A percentile compares a stretch with the other conserved stretches of the same genome.
Conservation (phyloP, 2,329 filamentous ascomycete species). For the Orbilia oligospora region DNA sequence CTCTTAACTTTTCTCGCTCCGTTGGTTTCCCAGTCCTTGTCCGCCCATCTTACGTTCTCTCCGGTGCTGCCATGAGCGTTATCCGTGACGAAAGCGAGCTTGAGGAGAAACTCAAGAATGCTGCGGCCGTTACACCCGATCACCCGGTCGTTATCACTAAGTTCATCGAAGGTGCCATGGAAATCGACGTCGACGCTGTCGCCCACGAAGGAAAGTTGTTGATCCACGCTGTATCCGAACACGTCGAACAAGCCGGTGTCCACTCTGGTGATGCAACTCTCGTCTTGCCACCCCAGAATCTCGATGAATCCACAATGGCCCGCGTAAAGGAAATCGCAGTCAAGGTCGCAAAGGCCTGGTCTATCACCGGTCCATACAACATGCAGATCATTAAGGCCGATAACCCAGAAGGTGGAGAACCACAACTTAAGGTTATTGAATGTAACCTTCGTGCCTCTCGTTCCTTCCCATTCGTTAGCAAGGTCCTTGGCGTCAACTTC, state of each 20-base stretch:
- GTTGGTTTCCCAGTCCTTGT: constrained; percentile 96
- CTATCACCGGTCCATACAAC: constrained; percentile 98
- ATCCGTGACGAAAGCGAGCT: constrained; percentile 90
- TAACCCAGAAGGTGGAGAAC: constrained; percentile 79
- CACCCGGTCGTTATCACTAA: constrained; percentile 98
- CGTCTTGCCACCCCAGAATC: constrained; percentile 85
- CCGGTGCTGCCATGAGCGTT: constrained; percentile 98
- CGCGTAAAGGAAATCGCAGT: constrained; percentile 95
- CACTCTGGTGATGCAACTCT: constrained; percentile 98
- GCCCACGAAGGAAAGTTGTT: constrained; percentile 87
- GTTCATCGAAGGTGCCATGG: constrained; percentile 95
- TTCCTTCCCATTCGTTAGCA: constrained; percentile 98
- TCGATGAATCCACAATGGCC: constrained; percentile 82
- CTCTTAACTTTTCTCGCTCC: constrained; percentile 85
- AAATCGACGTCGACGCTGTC: constrained; percentile 97
- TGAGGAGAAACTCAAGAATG: constrained; percentile 93
- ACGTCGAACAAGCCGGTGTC: constrained; percentile 96
- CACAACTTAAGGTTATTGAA: constrained; percentile 93
- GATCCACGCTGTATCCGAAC: constrained; percentile 92
- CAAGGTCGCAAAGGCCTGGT: constrained; percentile 97
- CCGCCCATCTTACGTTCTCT: constrained; percentile 94
- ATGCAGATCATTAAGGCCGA: constrained; percentile 99
- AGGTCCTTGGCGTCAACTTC: constrained; percentile 96
- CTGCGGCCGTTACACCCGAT: constrained; percentile 90
- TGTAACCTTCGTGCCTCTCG: constrained; percentile 97